Conservation (phyloP, 441 rosid species). For the Biscutella auriculata region DNA sequence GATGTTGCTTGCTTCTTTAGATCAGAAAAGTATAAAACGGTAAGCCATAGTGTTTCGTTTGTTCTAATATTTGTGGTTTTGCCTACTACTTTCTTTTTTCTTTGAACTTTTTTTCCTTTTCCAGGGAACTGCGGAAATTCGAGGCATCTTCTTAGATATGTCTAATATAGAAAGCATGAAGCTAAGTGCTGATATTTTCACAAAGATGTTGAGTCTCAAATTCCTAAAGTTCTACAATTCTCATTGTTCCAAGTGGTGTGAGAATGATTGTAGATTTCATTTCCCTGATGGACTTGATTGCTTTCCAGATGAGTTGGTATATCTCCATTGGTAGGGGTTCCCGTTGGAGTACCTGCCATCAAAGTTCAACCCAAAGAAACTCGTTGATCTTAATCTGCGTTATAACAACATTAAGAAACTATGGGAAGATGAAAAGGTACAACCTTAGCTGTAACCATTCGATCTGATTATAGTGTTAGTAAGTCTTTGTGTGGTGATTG, state of each 20-base stretch:
- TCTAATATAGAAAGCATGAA: slow-evolving; percentile 3
- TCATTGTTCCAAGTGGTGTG: slow-evolving; percentile 21
- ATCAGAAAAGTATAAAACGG: slow-evolving; percentile 11
- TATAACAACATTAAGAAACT: slow-evolving; percentile 12
- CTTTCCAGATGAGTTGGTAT: slow-evolving; percentile 21
- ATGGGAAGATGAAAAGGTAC: slow-evolving; percentile 19
- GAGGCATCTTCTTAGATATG: slow-evolving; percentile 20
- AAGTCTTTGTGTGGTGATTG: background rate
- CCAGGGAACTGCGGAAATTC: slow-evolving; percentile 16
- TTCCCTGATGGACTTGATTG: slow-evolving; percentile 14
- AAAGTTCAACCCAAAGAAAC: slow-evolving; percentile 21
- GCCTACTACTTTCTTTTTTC: background rate
- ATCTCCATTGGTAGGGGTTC: slow-evolving; percentile 19
- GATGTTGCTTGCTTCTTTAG: slow-evolving; percentile 30
- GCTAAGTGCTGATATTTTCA: slow-evolving; percentile 14
- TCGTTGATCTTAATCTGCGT: slow-evolving; percentile 15
- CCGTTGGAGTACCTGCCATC: slow-evolving; percentile 17
- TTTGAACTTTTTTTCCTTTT: background rate
- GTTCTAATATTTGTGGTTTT: background rate
- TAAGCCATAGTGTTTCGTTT: background rate
- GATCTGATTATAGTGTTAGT: background rate
- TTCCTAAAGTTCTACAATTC: slow-evolving; percentile 21
- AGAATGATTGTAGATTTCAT: slow-evolving; percentile 13
- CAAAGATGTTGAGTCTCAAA: slow-evolving; percentile 12
- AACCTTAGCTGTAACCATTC: background rate